These are phyloP conservation scores for Umbelopsis ramanniana DNA, from an alignment of 192 early-diverging fungal genomes.

Conservation along the genomic window DNA sequence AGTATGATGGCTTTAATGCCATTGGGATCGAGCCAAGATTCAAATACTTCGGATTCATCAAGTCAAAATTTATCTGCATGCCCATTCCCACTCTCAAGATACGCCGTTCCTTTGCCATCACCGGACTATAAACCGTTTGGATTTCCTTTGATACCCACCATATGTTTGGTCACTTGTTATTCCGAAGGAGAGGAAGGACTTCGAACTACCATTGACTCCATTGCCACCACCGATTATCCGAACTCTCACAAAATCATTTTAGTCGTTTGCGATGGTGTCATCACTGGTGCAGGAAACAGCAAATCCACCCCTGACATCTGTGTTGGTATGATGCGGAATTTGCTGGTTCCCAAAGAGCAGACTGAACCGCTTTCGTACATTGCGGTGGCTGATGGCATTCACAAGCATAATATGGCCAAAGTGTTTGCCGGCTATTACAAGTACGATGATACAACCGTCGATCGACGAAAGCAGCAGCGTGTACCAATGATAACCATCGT, in stretches of 20 bases:
- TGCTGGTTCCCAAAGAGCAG: constrained; percentile 55
- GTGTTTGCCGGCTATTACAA: constrained; percentile 77
- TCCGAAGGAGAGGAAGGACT: constrained; percentile 82
- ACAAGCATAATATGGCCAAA: constrained; percentile 78
- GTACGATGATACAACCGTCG: constrained; percentile 61
- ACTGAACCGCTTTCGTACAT: constrained; percentile 78
- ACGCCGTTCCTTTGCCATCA: constrained; percentile 36
- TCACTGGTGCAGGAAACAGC: constrained; percentile 78
- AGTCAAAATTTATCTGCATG: constrained; percentile 9
- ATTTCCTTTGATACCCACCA: constrained; percentile 55
- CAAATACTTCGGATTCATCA: neutral
- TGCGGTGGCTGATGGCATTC: constrained; percentile 71
- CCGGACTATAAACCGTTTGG: constrained; percentile 51
- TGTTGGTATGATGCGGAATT: constrained; percentile 70
- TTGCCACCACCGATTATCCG: constrained; percentile 79
- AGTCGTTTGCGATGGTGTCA: constrained; percentile 87
- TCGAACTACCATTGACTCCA: constrained; percentile 79
- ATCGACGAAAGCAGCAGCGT: constrained; percentile 54
- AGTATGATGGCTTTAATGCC: constrained; percentile 12
- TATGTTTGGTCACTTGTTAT: constrained; percentile 85
- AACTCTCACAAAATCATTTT: constrained; percentile 83
- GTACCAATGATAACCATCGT: constrained; percentile 64
- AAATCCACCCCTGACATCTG: constrained; percentile 76
- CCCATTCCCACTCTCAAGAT: constrained; percentile 22
- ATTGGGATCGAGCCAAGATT: constrained; percentile 1